Percentiles rank a stretch among this genome's conserved stretches.
phyloP scores from a whole-genome alignment of 129 eudicot species.

The Sambucus nigra region DNA sequence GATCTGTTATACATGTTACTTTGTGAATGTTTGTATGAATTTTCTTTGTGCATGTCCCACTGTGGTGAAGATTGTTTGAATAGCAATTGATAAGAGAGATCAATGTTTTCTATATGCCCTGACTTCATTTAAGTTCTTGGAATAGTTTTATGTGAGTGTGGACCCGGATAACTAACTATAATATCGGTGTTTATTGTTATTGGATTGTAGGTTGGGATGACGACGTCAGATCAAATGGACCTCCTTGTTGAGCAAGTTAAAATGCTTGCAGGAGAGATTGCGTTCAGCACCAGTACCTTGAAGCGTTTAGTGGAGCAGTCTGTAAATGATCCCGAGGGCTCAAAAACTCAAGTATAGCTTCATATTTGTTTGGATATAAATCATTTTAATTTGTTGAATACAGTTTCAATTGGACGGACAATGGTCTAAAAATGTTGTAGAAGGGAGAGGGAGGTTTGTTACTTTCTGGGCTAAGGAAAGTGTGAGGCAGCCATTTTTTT shows the following conservation, averaged over 20 bases:
- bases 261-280: constrained; percentile 99
- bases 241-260: constrained; percentile 94
- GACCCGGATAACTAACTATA: constrained; percentile 1
- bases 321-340: constrained; percentile 75
- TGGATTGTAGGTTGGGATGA: constrained; percentile 51
- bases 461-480: background rate
- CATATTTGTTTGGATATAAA: background rate
- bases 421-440: no score
- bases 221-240: constrained; percentile 82
- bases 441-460: background rate
- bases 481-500: background rate
- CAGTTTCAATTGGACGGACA: background rate
- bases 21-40: no score
- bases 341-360: constrained; percentile 46
- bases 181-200: constrained; percentile 5
- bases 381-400: background rate
- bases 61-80: no score
- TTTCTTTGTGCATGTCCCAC: no score
- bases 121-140: no score
- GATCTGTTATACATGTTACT: no score
- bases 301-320: constrained; percentile 93
- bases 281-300: constrained; percentile 81
- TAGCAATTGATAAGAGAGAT: no score
- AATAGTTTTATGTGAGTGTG: no score
- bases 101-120: no score